A percentile compares a stretch with the other conserved stretches of the same genome.
Evolutionary conservation across 2,329 filamentous ascomycete genomes (phyloP).

Genomic region (Sporothrix curviconia): DNA sequence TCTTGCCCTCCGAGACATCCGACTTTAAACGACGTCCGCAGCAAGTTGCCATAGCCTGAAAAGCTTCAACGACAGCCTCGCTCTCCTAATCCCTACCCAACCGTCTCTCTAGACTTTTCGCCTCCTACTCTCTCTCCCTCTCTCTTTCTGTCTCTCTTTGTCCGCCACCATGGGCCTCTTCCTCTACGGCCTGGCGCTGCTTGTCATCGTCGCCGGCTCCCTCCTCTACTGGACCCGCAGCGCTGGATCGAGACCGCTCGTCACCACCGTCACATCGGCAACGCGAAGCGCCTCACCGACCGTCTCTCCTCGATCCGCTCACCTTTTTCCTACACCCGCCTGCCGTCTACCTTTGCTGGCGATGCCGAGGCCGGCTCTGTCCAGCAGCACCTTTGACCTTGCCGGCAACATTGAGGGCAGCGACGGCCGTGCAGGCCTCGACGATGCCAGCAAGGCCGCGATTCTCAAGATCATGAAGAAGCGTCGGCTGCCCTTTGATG

Average conservation of each 20-base stretch:
- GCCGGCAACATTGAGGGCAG: slow-evolving; percentile 70
- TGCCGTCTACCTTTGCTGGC: slow-evolving; percentile 75
- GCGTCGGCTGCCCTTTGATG: slow-evolving; percentile 76
- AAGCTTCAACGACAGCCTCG: background rate
- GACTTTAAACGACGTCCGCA: background rate
- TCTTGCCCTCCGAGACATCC: background rate
- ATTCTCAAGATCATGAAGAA: slow-evolving; percentile 88
- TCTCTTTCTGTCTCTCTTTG: slow-evolving; percentile 19
- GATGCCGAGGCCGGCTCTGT: slow-evolving; percentile 87
- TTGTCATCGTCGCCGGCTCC: slow-evolving; percentile 65
- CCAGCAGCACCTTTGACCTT: slow-evolving; percentile 77
- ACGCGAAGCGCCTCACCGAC: slow-evolving; percentile 31
- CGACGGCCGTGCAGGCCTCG: slow-evolving; percentile 73
- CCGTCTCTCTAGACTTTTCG: background rate
- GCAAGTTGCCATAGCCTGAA: no score
- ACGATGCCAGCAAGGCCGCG: slow-evolving; percentile 72
- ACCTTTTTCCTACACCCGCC: slow-evolving; percentile 51
- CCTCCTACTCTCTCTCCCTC: background rate
- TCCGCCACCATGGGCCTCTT: slow-evolving; percentile 77
- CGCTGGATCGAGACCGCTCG: slow-evolving; percentile 68
- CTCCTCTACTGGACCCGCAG: slow-evolving; percentile 73
- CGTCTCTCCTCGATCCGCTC: slow-evolving; percentile 46
- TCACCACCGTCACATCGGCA: slow-evolving; percentile 35
- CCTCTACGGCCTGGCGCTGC: slow-evolving; percentile 69
- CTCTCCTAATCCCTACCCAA: background rate